phyloP scores from a whole-genome alignment of 148 eudicot species.

The Fallopia convolvulus region DNA sequence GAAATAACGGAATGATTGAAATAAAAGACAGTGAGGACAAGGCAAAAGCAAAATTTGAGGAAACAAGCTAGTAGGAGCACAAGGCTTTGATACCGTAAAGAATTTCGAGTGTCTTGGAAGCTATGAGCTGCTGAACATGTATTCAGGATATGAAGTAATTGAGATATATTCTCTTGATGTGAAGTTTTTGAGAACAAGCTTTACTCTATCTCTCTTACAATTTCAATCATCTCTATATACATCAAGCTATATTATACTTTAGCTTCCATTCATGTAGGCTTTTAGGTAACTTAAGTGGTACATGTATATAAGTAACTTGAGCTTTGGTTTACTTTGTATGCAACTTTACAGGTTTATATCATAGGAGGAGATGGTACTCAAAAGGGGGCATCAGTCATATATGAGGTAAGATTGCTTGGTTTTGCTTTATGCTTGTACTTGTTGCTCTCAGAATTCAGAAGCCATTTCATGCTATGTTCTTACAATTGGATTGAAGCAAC shows the following conservation, averaged over 20 bases:
- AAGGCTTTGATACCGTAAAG: not conserved
- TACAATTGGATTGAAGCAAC: not conserved
- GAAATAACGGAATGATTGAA: not conserved
- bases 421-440: not conserved
- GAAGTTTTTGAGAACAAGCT: not conserved
- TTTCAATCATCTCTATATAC: not conserved
- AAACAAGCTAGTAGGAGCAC: not conserved
- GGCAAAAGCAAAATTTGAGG: not conserved
- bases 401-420: slow-evolving; percentile 39
- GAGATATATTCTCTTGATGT: too few species aligned
- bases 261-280: not conserved
- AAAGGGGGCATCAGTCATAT: slow-evolving; percentile 74
- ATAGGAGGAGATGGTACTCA: slow-evolving; percentile 98
- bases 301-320: not conserved
- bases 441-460: not conserved
- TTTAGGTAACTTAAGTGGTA: not conserved
- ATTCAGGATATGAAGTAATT: too few species aligned
- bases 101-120: not conserved
- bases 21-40: not conserved
- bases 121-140: not conserved
- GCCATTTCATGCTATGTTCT: not conserved
- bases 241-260: not conserved
- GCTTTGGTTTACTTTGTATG: not conserved
- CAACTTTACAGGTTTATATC: slow-evolving; percentile 54
- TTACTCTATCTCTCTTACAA: not conserved